Percentiles rank a stretch among this genome's conserved stretches.
phyloP scores from a whole-genome alignment of 1,139 yeast species.

The Scheffersomyces lignicola region DNA sequence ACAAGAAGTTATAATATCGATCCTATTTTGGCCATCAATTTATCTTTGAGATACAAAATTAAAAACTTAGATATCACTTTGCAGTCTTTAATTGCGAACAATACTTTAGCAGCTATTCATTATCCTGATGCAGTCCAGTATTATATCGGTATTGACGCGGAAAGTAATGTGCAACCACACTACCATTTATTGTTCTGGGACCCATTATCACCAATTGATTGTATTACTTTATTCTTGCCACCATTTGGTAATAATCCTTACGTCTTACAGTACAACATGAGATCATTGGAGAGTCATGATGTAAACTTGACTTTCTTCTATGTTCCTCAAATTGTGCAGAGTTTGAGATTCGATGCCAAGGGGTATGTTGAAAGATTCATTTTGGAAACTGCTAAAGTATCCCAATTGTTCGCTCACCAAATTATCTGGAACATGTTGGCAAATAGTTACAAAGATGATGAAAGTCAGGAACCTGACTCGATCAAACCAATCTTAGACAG shows the following conservation, averaged over 20 bases:
- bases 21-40: conserved; percentile 72
- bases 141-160: conserved; percentile 49
- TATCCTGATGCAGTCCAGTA: conserved; percentile 68
- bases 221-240: conserved; percentile 83
- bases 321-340: conserved; percentile 97
- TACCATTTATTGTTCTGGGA: conserved; percentile 65
- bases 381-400: conserved; percentile 86
- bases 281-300: conserved; percentile 86
- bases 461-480: conserved; percentile 73
- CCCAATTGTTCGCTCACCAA: conserved; percentile 93
- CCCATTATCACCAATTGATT: conserved; percentile 78
- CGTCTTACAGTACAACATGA: conserved; percentile 83
- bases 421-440: conserved; percentile 98
- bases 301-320: conserved; percentile 90
- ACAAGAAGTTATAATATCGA: conserved; percentile 62
- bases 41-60: conserved; percentile 58
- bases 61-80: conserved; percentile 46
- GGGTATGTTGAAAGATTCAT: conserved; percentile 91
- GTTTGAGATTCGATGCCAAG: conserved; percentile 73
- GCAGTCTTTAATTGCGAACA: conserved; percentile 45
- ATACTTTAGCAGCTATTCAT: conserved; percentile 63
- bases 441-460: conserved; percentile 88
- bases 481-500: conserved; percentile 82
- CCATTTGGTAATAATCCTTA: conserved; percentile 67
- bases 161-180: conserved; percentile 38